Base-by-base conservation (phyloP, 2,329 filamentous ascomycete species). In the Phialophora macrospora region DNA sequence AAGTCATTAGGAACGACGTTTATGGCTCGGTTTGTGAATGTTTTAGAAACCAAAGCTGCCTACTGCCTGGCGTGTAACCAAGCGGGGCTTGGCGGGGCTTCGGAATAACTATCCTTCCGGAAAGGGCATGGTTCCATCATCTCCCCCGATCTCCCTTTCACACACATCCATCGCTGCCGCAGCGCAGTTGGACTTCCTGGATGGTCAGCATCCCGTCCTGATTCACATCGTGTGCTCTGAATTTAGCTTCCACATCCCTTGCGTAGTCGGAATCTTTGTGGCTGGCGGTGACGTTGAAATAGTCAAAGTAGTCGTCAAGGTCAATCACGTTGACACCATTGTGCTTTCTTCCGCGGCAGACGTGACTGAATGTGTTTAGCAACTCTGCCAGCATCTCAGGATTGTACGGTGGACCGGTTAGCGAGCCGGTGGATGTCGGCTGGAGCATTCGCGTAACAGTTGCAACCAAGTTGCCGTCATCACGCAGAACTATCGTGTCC, bases 161-260 rank as follows among this genome's bases (percentile, higher is more conserved):
- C 14, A 24, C 22, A 32, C 58, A 60, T 8, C 51, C 60, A 55
- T 55, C 38, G 17, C 26, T 34, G 28, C 55, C 51, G 46, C 60
- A 62, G 22, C 38, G 60, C 51, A 62, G 30, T 34, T 55, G 30
- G 24, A 41, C 52, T 22, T 62, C 60, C 22, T 62, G 51, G 1
- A 62, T 14, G 11, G 60, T 62, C 24, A 62, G 26, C 14, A 48
- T 12, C 8, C 51, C 60, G 22, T 62, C 51, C 1, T 51, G 8
- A n/a, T 62, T 55, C 28, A 20, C 32, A 30, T 62, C 60, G 55
- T 62, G 60, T 14, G 60, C 41, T 28, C 41, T 51, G 32, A 62
- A 62, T 20, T 62, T 62, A 7, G 60, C 60, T 12, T 46, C 49
- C 9, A 62, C 60, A 38, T 26, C 17, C 49, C 46, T 55, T 7